These are phyloP conservation scores for barrel medic (Medicago truncatula) DNA, from an alignment of 306 rosid species.

Conservation along the genomic window DNA sequence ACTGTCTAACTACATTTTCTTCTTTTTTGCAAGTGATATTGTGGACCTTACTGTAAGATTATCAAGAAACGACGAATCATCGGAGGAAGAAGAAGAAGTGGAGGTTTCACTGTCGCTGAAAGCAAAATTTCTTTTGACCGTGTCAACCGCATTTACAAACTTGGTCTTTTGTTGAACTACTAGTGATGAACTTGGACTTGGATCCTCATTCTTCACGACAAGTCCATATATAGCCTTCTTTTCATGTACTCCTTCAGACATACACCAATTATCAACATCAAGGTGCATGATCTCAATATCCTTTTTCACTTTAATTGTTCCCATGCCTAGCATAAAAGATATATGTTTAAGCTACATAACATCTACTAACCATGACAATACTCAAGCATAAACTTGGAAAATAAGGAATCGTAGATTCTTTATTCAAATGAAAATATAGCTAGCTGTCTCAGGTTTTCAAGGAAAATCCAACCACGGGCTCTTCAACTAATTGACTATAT, in stretches of 20 bases:
- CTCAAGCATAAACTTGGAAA: neutral
- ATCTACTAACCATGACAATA: neutral
- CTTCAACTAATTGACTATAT: no score
- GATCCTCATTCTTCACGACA: neutral
- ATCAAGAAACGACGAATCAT: neutral
- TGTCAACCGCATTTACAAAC: neutral
- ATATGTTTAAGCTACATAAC: neutral
- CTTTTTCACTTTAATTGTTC: neutral
- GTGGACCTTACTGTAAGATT: neutral
- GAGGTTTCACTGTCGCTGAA: neutral
- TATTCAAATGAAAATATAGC: neutral
- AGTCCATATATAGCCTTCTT: neutral
- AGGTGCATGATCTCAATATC: neutral
- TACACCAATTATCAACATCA: slow-evolving; percentile 1
- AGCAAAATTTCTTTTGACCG: neutral
- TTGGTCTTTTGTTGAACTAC: neutral
- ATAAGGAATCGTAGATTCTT: neutral
- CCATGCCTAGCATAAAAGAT: slow-evolving; percentile 31
- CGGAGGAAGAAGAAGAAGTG: neutral
- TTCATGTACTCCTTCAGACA: neutral
- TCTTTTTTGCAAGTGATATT: neutral
- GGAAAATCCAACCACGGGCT: neutral
- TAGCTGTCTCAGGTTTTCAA: no score
- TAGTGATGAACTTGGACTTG: neutral
- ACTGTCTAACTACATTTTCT: neutral